Evolutionary conservation across 768 basidiomycete species (phyloP).

Genomic region (Amanita jacksonii): DNA sequence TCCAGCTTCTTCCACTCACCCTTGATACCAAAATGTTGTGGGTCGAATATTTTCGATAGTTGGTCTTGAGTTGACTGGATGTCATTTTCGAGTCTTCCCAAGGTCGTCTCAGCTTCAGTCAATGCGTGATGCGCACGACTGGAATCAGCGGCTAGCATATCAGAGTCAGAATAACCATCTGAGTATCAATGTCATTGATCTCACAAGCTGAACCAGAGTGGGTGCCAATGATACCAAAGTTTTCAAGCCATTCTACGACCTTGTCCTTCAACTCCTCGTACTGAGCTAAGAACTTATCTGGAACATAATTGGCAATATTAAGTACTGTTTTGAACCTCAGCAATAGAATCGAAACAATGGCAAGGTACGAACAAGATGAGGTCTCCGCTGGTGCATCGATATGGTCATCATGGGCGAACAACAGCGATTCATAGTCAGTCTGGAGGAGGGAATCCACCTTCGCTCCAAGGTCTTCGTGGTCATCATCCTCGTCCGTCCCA

Average conservation of each 20-base stretch:
- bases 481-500: constrained; percentile 56
- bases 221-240: constrained; percentile 47
- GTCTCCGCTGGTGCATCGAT: constrained; percentile 37
- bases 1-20: constrained; percentile 98
- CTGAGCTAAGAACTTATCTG: constrained; percentile 64
- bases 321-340: constrained; percentile 46
- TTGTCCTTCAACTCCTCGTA: constrained; percentile 61
- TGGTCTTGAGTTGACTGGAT: constrained; percentile 47
- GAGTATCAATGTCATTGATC: not conserved
- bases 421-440: constrained; percentile 62
- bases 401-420: constrained; percentile 71
- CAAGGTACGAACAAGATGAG: constrained; percentile 43
- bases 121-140: constrained; percentile 54
- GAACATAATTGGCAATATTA: constrained; percentile 73
- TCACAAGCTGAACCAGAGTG: constrained; percentile 32
- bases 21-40: constrained; percentile 57
- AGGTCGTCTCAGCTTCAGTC: constrained; percentile 50
- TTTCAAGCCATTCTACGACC: constrained; percentile 52
- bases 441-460: constrained; percentile 48
- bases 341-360: not conserved
- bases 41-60: constrained; percentile 54
- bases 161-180: not conserved
- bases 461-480: constrained; percentile 44
- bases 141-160: constrained; percentile 29
- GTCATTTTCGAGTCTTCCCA: constrained; percentile 43